Base-by-base conservation (phyloP, 257 asterid species). In the Solanum commersonii region DNA sequence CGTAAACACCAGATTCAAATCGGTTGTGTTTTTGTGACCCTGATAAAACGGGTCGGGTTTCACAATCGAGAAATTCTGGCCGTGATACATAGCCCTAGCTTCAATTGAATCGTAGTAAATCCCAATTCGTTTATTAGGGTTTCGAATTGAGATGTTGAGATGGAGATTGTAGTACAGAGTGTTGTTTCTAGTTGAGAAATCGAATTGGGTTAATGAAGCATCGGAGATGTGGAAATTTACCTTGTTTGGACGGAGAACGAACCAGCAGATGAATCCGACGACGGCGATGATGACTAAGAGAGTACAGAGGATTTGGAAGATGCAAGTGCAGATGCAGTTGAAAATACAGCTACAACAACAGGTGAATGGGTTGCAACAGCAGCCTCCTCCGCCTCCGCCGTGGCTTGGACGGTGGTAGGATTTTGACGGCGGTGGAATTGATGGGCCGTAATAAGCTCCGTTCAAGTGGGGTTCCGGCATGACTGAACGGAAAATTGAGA, bases 371-470 rank as follows among this genome's bases (percentile, higher is more conserved):
- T 96, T 95, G 92, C 96, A 95, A 87, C 92, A 76, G 56, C 95
- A 90, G 65, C 71, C 71, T n/a, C 71, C 31, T 42, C 97, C 89
- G 6, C 92, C 84, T 20, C 65, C n/a, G 74, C 91, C 78, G 74
- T 89, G 88, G 25, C 93, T 87, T 4, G 89, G 98, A 89, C 98
- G 95, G 94, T 93, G 91, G 89, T 92, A 94, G 38, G 92, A 6
- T 60, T 94, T 94, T 6, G 92, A 1, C 76, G 95, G 90, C 22
- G 94, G 94, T 0, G 98, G 98, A 38, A 96, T 89, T 33, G 96
- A 91, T 4, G 99, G 99, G 84, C 99, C 98, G 91, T 96, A 97
- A 90, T 94, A 95, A 74, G 98, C 97, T 56, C 98, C 99, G 92
- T 97, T 95, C 88, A 97, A 90, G 60, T 88, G 90, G 22, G 87